Evolutionary conservation across 129 eudicot species (phyloP).

Genomic region (Escallonia rubra): DNA sequence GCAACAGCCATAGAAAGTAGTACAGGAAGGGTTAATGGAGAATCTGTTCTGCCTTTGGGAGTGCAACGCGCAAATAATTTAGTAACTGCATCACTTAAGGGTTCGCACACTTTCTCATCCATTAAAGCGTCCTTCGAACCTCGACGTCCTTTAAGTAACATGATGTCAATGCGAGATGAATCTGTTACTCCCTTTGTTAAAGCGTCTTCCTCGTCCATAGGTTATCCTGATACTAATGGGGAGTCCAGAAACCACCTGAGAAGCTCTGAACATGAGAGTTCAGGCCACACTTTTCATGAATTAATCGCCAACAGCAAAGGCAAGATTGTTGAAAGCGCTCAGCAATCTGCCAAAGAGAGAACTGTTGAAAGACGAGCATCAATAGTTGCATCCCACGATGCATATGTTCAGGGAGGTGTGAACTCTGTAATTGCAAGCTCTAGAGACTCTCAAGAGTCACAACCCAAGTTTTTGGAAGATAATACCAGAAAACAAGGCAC

Average conservation of each 20-base stretch:
- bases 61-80: slow-evolving; percentile 4
- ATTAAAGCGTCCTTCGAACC: slow-evolving; percentile 17
- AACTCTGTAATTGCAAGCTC: background rate
- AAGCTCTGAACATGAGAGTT: slow-evolving; percentile 19
- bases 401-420: slow-evolving; percentile 13
- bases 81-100: slow-evolving; percentile 1
- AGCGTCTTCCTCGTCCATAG: slow-evolving; percentile 40
- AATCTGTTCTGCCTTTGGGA: slow-evolving; percentile 17
- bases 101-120: slow-evolving; percentile 10
- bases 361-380: slow-evolving; percentile 2
- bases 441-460: too few relatives aligned
- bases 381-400: background rate
- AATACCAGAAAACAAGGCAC: slow-evolving; percentile 42
- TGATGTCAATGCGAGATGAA: slow-evolving; percentile 32
- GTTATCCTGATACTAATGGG: slow-evolving; percentile 26
- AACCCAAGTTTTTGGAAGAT: slow-evolving; percentile 19
- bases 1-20: slow-evolving; percentile 11
- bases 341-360: slow-evolving; percentile 5
- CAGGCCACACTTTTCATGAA: slow-evolving; percentile 16
- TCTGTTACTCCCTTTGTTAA: slow-evolving; percentile 20
- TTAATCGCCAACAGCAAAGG: slow-evolving; percentile 4
- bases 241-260: slow-evolving; percentile 17
- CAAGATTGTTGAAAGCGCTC: slow-evolving; percentile 6
- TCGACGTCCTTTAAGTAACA: slow-evolving; percentile 41
- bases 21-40: slow-evolving; percentile 16